Evolutionary conservation across 2,329 filamentous ascomycete genomes (phyloP), one percentile per base, ranked within the genome.

Genomic region (Colletotrichum lupini): DNA sequence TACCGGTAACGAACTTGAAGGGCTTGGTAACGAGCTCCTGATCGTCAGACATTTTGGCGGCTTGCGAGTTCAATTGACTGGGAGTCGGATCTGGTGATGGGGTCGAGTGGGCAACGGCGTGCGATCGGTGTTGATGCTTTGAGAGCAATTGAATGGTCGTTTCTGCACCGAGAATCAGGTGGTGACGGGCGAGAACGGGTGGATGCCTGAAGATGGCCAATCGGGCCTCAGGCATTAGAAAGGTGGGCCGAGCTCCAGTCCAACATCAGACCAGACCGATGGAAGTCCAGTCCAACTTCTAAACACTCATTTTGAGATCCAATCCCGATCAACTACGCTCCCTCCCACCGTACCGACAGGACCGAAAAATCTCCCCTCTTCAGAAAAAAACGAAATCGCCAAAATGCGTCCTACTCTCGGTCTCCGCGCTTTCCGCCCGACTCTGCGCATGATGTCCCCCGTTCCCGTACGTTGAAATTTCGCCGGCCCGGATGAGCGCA

Each of bases 1-100:
- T 91, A 98, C 95, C 96, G 88, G 96, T 98, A 83, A 98, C 97
- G 89, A 98, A 98, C 94, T 99, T 99, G 93, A 99, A 99, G 87
- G 97, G 97, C 92, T 98, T 99, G 88, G 95, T 98, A 79, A 90
- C 89, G 85, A 90, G 89, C 85, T 97, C 94, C 80, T 85, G 81
- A 81, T 94, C 93, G 87, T 97, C 94, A 85, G 95, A 93, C 96
- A 99, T 99, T 80, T 87, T 95, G 90, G 86, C 86, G 82, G 83
- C 83, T 81, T 80, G 74, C 65, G 55, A 73, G 76, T 68, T 70
- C 68, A 77, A 76, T 79, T 77, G 74, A 75, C 72, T 74, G 75
- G 73, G 75, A 63, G 69, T 76, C 76, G 74, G 76, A 66, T 79
- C 78, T 80, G 80, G 76, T 76, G 75, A 75, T 77, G 68, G 76